phyloP scores from a whole-genome alignment of 495 filamentous ascomycete genomes.

The Platismatia glauca region DNA sequence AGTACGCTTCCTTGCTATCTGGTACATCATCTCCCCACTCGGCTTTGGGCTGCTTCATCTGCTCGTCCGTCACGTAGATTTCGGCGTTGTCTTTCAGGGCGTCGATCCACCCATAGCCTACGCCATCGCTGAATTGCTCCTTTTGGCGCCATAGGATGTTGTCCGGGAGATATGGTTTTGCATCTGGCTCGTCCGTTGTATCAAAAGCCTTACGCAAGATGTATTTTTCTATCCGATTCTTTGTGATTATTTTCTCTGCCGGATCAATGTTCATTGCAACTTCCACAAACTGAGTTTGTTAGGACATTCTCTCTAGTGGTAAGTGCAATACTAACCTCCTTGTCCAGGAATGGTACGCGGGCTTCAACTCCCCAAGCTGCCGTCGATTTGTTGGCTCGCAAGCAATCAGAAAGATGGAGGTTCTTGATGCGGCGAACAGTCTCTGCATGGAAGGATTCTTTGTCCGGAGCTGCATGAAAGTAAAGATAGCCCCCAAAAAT shows the following conservation, averaged over 20 bases:
- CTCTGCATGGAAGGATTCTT: slow-evolving; percentile 86
- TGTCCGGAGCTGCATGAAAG: slow-evolving; percentile 89
- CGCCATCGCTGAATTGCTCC: slow-evolving; percentile 97
- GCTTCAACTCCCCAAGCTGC: slow-evolving; percentile 98
- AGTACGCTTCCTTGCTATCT: slow-evolving; percentile 97
- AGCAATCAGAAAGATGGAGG: slow-evolving; percentile 87
- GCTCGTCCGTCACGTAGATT: slow-evolving; percentile 81
- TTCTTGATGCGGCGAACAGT: slow-evolving; percentile 88
- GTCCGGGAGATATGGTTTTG: slow-evolving; percentile 77
- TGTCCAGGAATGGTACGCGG: slow-evolving; percentile 95
- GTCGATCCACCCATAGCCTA: slow-evolving; percentile 99
- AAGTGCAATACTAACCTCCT: slow-evolving; percentile 44
- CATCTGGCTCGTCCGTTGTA: slow-evolving; percentile 70
- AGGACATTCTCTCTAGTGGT: background rate
- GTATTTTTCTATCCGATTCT: slow-evolving; percentile 91
- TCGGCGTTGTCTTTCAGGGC: slow-evolving; percentile 90
- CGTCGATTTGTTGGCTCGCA: slow-evolving; percentile 97
- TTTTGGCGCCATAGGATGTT: slow-evolving; percentile 98
- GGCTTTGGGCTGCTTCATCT: slow-evolving; percentile 91
- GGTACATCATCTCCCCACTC: slow-evolving; percentile 90
- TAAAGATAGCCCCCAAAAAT: slow-evolving; percentile 98
- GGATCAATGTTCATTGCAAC: slow-evolving; percentile 87
- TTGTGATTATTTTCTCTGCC: slow-evolving; percentile 85
- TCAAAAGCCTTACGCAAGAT: slow-evolving; percentile 96
- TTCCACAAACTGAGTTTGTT: slow-evolving; percentile 69